Evolutionary conservation across 2,329 filamentous ascomycete species (phyloP).

Genomic region (Fusarium sacchari): DNA sequence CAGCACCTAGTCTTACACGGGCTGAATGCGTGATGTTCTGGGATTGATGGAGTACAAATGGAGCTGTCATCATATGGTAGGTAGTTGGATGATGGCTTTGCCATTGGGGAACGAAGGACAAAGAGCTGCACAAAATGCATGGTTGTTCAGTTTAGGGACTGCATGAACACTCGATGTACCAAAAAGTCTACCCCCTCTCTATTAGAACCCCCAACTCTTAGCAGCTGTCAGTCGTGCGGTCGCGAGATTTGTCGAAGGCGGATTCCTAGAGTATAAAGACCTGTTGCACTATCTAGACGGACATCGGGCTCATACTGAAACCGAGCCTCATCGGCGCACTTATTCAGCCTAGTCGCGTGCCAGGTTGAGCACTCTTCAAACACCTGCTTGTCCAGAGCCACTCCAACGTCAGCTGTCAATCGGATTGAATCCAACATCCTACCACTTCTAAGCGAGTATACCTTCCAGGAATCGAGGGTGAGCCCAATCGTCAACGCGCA

Average conservation of each 20-base stretch:
- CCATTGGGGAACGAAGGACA: background rate
- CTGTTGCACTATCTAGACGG: background rate
- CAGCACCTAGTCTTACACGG: background rate
- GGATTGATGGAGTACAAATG: background rate
- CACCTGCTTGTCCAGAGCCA: slow-evolving; percentile 19
- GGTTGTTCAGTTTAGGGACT: background rate
- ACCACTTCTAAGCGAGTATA: slow-evolving; percentile 22
- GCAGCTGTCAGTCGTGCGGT: background rate
- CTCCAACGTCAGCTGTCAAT: slow-evolving; percentile 23
- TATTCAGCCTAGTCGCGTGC: slow-evolving; percentile 11
- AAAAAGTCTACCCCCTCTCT: background rate
- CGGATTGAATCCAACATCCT: slow-evolving; percentile 19
- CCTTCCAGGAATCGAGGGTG: slow-evolving; percentile 16
- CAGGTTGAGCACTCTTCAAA: slow-evolving; percentile 24
- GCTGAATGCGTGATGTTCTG: background rate
- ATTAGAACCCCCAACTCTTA: background rate
- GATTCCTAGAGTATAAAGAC: slow-evolving; percentile 1
- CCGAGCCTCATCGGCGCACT: slow-evolving; percentile 1
- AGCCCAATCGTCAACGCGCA: slow-evolving; percentile 11
- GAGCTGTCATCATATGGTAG: background rate
- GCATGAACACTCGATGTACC: background rate
- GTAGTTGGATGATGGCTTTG: background rate
- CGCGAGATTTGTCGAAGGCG: slow-evolving; percentile 12
- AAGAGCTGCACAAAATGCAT: background rate
- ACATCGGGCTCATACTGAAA: slow-evolving; percentile 13